Percentiles rank a stretch among this genome's conserved stretches.
Evolutionary conservation across 768 basidiomycete genomes (phyloP).

Genomic region (Auriscalpium vulgare): DNA sequence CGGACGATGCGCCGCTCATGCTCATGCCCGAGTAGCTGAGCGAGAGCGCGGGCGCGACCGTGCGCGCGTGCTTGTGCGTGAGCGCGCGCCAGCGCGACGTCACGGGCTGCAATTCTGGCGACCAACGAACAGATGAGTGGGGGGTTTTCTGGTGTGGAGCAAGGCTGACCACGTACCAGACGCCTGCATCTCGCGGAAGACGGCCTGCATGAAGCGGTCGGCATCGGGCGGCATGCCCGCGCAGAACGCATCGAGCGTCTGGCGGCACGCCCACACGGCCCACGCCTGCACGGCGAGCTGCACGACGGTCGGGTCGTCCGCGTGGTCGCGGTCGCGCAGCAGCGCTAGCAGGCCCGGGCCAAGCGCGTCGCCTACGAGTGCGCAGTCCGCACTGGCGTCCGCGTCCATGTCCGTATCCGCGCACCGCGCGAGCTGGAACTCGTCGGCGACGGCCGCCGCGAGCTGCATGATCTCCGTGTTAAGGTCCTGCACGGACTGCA

Average conservation of each 20-base stretch:
- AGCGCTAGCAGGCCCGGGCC: constrained; percentile 23
- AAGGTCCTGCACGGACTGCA: constrained; percentile 26
- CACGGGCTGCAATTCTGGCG: constrained; percentile 27
- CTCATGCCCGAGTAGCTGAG: constrained; percentile 9
- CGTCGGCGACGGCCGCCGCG: constrained; percentile 25
- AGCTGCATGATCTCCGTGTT: constrained; percentile 29
- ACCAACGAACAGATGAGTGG: background rate
- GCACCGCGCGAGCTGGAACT: constrained; percentile 20
- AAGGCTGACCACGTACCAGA: constrained; percentile 17
- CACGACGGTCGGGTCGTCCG: constrained; percentile 26
- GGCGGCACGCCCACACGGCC: constrained; percentile 26
- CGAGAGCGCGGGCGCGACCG: constrained; percentile 16
- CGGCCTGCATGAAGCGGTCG: constrained; percentile 19
- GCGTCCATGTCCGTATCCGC: constrained; percentile 8
- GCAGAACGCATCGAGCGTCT: constrained; percentile 26
- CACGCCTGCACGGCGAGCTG: constrained; percentile 31
- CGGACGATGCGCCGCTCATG: constrained; percentile 4
- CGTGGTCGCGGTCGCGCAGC: constrained; percentile 22
- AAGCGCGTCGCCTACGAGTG: constrained; percentile 21
- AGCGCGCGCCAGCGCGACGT: constrained; percentile 29
- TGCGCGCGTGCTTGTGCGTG: constrained; percentile 24
- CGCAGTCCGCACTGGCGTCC: constrained; percentile 20
- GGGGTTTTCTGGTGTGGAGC: background rate
- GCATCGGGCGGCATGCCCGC: constrained; percentile 23
- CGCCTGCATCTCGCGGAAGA: constrained; percentile 26